phyloP scores from a whole-genome alignment of 2,329 filamentous ascomycete genomes.

The Davidsoniella virescens region DNA sequence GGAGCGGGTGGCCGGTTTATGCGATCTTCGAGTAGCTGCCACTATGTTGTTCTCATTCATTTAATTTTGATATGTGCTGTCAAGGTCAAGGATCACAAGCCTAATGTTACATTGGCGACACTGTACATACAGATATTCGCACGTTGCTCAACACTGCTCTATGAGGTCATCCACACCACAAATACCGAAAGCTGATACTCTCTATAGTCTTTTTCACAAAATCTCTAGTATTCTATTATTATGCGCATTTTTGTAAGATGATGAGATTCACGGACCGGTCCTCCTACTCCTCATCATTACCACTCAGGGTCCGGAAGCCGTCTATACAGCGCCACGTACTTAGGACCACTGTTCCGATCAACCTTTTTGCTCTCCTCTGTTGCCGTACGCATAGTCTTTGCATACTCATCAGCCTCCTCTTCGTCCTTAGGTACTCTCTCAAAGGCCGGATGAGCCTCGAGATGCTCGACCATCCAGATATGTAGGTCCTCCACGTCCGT shows the following conservation, averaged over 20 bases:
- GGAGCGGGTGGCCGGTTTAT: too few species aligned
- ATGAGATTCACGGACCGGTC: neutral
- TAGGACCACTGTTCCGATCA: conserved; percentile 71
- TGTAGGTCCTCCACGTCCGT: conserved; percentile 94
- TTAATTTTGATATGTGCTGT: too few species aligned
- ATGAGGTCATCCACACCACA: too few species aligned
- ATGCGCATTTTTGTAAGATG: too few species aligned
- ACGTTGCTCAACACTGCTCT: neutral
- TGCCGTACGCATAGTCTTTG: conserved; percentile 58
- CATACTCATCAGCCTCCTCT: conserved; percentile 52
- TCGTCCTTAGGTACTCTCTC: conserved; percentile 56
- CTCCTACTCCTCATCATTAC: conserved; percentile 22
- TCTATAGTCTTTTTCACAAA: neutral
- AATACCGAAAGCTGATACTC: too few species aligned
- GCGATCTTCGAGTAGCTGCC: too few species aligned
- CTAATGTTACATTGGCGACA: too few species aligned
- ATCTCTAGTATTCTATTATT: neutral
- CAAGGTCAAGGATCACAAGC: too few species aligned
- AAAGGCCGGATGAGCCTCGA: conserved; percentile 63
- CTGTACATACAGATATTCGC: neutral
- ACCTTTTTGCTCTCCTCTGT: conserved; percentile 99
- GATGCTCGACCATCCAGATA: conserved; percentile 80
- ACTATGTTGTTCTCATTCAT: too few species aligned
- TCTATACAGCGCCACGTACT: conserved; percentile 80
- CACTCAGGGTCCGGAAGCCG: conserved; percentile 66